Conservation (phyloP, 2,329 filamentous ascomycete genomes). For the Stagonosporopsis rhizophila region DNA sequence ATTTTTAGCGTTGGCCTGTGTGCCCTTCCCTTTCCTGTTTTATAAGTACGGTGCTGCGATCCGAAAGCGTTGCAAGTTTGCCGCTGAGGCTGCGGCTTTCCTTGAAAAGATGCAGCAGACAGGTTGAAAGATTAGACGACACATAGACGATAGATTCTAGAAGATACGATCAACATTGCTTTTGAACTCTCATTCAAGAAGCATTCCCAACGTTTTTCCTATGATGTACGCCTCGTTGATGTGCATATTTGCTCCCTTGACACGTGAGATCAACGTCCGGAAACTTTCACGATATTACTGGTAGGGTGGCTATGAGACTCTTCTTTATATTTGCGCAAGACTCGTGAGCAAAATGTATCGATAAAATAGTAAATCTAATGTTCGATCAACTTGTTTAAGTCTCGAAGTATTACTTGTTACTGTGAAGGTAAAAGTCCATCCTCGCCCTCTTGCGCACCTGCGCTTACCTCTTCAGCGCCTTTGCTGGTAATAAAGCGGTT, state of each 20-base stretch:
- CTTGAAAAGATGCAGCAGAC: conserved; percentile 52
- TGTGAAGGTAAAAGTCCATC: neutral
- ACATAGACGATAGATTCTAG: neutral
- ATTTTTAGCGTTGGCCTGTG: conserved; percentile 55
- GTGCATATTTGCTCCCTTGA: neutral
- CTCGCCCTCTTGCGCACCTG: too few relatives aligned
- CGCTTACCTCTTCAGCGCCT: conserved; percentile 4
- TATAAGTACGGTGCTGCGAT: conserved; percentile 71
- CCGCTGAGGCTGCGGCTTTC: conserved; percentile 68
- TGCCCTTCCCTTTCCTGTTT: conserved; percentile 70
- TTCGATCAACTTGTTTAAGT: too few relatives aligned
- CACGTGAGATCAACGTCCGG: neutral
- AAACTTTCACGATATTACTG: too few relatives aligned
- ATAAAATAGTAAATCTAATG: too few relatives aligned
- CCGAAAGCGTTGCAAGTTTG: conserved; percentile 70
- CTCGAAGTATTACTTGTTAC: neutral
- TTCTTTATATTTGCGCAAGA: too few relatives aligned
- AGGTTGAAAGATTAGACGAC: neutral
- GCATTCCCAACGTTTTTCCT: neutral
- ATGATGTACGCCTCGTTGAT: neutral
- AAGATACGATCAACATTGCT: neutral
- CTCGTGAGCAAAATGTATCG: neutral
- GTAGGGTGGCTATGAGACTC: too few relatives aligned
- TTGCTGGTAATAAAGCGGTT: conserved; percentile 58
- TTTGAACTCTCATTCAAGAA: neutral